phyloP scores from a whole-genome alignment of 768 basidiomycete species.

The Suillus occidentalis region DNA sequence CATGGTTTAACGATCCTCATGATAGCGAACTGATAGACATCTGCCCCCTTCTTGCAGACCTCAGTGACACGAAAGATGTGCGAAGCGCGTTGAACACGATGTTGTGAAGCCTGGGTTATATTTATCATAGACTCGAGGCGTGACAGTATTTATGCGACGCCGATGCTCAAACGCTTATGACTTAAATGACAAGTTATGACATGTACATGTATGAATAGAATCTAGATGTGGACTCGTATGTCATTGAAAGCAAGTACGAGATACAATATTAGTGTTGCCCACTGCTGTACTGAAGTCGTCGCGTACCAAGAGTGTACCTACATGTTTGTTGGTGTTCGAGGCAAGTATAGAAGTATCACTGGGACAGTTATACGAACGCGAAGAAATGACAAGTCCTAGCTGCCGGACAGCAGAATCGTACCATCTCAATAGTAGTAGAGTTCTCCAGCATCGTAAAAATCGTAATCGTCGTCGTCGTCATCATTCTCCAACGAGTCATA shows the following conservation, averaged over 20 bases:
- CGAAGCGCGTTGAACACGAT: slow-evolving; percentile 52
- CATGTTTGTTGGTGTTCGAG: not conserved
- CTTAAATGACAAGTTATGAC: not conserved
- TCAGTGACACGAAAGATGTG: slow-evolving; percentile 61
- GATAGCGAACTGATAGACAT: slow-evolving; percentile 73
- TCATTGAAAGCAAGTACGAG: not conserved
- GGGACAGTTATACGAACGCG: not conserved
- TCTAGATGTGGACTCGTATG: not conserved
- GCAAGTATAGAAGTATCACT: not conserved
- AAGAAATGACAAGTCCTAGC: not conserved
- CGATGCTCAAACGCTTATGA: not conserved
- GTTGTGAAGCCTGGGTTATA: slow-evolving; percentile 13
- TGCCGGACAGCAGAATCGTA: not conserved
- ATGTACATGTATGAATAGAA: not conserved
- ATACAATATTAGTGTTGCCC: not conserved
- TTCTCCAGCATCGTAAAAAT: not conserved
- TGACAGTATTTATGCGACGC: not conserved
- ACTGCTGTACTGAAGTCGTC: not conserved
- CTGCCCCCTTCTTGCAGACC: slow-evolving; percentile 65
- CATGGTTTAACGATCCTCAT: slow-evolving; percentile 79
- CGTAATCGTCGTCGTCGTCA: not conserved
- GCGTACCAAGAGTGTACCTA: not conserved
- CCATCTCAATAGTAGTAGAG: not conserved
- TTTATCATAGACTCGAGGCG: not conserved
- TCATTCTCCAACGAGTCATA: not conserved